A percentile compares a stretch with the other conserved stretches of the same genome.
These are phyloP conservation scores for Omphalotus guepiniiformis DNA, from an alignment of 768 basidiomycete genomes.

Conservation along the genomic window DNA sequence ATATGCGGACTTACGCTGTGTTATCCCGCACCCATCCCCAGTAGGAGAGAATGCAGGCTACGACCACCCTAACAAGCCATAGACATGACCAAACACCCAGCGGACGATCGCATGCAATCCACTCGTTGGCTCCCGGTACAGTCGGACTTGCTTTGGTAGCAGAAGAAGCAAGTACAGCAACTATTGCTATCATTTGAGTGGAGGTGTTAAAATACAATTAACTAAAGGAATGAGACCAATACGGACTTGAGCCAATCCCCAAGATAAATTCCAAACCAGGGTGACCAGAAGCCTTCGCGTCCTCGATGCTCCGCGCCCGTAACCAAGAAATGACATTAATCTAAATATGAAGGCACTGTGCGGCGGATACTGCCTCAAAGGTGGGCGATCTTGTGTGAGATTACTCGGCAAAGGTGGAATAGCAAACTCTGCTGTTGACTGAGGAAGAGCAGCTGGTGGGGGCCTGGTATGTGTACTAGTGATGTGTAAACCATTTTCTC, in stretches of 20 bases:
- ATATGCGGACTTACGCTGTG: slow-evolving; percentile 18
- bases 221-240: slow-evolving; percentile 11
- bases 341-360: slow-evolving; percentile 21
- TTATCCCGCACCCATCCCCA: slow-evolving; percentile 52
- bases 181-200: slow-evolving; percentile 46
- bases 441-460: neutral
- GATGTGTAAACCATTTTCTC: neutral
- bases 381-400: neutral
- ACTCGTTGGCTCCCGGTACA: slow-evolving; percentile 41
- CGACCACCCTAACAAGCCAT: slow-evolving; percentile 52
- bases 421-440: neutral
- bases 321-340: slow-evolving; percentile 41
- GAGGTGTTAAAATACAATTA: slow-evolving; percentile 2
- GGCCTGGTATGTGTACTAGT: neutral
- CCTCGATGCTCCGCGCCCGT: slow-evolving; percentile 48
- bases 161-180: slow-evolving; percentile 45
- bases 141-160: slow-evolving; percentile 44
- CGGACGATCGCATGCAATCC: slow-evolving; percentile 59
- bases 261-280: slow-evolving; percentile 45
- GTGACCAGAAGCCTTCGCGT: slow-evolving; percentile 51
- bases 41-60: slow-evolving; percentile 45
- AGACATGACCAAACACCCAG: slow-evolving; percentile 64
- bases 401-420: neutral
- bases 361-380: slow-evolving; percentile 14
- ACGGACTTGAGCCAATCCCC: slow-evolving; percentile 52